Percentiles rank a stretch among this genome's conserved stretches.
Conservation (phyloP, 768 basidiomycete species). For the Suillus fuscotomentosus region DNA sequence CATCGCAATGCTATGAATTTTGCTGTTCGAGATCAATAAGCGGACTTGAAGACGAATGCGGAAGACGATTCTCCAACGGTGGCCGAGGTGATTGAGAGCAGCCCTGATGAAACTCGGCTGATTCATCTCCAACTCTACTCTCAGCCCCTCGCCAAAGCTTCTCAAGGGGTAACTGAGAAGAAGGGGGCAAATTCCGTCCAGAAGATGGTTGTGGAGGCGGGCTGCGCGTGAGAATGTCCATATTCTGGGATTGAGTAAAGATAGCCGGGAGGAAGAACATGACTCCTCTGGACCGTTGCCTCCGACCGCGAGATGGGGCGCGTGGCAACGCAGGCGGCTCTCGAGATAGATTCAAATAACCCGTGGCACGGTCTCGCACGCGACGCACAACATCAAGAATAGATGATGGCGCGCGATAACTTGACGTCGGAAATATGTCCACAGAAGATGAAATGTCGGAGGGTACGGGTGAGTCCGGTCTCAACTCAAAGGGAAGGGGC, state of each 20-base stretch:
- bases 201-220: conserved; percentile 27
- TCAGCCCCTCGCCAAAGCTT: conserved; percentile 41
- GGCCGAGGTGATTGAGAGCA: conserved; percentile 27
- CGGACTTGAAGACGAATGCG: conserved; percentile 22
- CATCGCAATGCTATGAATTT: conserved; percentile 18
- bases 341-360: conserved; percentile 44
- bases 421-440: conserved; percentile 41
- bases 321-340: conserved; percentile 38
- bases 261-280: conserved; percentile 84
- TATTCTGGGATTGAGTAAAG: conserved; percentile 48
- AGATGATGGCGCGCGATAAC: conserved; percentile 37
- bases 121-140: conserved; percentile 27
- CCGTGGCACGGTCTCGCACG: conserved; percentile 52
- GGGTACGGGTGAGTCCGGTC: conserved; percentile 54
- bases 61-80: conserved; percentile 23
- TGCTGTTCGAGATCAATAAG: conserved; percentile 28
- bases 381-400: conserved; percentile 54
- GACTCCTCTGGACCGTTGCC: conserved; percentile 56
- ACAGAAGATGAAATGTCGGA: conserved; percentile 45
- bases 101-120: conserved; percentile 25
- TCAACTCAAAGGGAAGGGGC: conserved; percentile 61
- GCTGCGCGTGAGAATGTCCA: conserved; percentile 30
- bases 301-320: conserved; percentile 46
- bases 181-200: conserved; percentile 6
- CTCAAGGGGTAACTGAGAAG: conserved; percentile 37